Evolutionary conservation across 768 basidiomycete genomes (phyloP).

Genomic region (Fomitopsis pulvina): DNA sequence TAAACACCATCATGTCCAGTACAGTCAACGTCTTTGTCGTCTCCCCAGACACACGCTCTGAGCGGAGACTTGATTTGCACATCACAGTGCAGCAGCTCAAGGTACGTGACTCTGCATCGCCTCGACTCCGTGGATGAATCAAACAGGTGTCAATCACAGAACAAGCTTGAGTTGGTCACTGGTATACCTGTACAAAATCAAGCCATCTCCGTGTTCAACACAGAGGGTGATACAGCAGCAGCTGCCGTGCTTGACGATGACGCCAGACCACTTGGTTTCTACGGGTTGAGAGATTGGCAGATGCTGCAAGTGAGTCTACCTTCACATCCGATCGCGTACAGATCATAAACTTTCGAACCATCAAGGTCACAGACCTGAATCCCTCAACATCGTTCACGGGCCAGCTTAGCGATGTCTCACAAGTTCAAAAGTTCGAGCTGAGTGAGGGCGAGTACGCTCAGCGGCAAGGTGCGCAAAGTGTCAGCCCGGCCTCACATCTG

Average conservation of each 20-base stretch:
- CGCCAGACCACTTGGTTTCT: constrained; percentile 60
- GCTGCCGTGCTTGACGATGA: constrained; percentile 62
- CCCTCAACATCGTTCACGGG: constrained; percentile 74
- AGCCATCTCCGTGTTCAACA: constrained; percentile 52
- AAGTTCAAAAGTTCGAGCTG: constrained; percentile 92
- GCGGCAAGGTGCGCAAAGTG: constrained; percentile 52
- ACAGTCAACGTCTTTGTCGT: constrained; percentile 67
- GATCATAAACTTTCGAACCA: neutral
- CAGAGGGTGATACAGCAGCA: constrained; percentile 44
- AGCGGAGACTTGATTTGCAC: constrained; percentile 76
- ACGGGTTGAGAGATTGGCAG: constrained; percentile 70
- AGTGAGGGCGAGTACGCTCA: constrained; percentile 75
- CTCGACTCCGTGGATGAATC: neutral
- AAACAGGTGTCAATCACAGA: too few species aligned
- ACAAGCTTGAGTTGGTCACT: constrained; percentile 85
- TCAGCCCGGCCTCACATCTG: neutral
- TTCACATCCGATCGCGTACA: neutral
- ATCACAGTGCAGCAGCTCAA: constrained; percentile 77
- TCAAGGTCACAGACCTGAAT: constrained; percentile 68
- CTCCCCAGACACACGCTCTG: constrained; percentile 87
- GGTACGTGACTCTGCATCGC: constrained; percentile 33
- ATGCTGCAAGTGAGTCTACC: constrained; percentile 63
- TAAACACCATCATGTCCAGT: constrained; percentile 29
- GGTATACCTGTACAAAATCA: constrained; percentile 80
- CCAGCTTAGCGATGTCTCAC: constrained; percentile 76